Evolutionary conservation across 108 stramenopile genomes (phyloP).

Genomic region (Cafeteria roenbergensis): DNA sequence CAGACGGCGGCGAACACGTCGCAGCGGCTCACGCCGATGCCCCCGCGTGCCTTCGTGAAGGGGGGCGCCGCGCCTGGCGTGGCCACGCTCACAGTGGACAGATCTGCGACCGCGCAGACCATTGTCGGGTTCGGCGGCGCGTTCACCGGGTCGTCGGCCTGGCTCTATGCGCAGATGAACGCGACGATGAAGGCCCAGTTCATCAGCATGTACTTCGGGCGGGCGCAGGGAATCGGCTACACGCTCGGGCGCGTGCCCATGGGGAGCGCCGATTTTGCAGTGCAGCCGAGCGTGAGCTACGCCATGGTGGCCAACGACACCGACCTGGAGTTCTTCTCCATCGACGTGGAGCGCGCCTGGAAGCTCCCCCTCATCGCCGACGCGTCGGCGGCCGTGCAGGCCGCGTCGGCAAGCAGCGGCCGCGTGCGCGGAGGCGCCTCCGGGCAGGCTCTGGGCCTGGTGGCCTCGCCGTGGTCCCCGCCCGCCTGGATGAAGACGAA

Average conservation of each 20-base stretch:
- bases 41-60: too few species aligned
- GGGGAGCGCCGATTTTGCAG: not conserved
- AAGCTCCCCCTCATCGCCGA: conserved; percentile 2
- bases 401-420: not conserved
- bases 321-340: not conserved
- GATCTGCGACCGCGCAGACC: not conserved
- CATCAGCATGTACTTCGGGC: not conserved
- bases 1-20: too few species aligned
- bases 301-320: not conserved
- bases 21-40: too few species aligned
- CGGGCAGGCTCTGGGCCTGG: not conserved
- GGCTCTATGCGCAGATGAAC: not conserved
- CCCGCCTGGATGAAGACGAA: conserved; percentile 1
- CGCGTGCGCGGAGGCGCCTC: not conserved
- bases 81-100: too few species aligned
- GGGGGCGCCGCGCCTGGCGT: too few species aligned
- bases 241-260: conserved; percentile 8
- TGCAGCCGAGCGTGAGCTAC: not conserved
- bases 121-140: conserved; percentile 8
- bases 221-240: not conserved
- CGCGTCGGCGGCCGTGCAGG: not conserved
- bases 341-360: not conserved
- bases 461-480: conserved; percentile 3
- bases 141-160: conserved; percentile 2
- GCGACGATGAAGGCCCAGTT: not conserved